Conservation (phyloP, 2,329 filamentous ascomycete genomes). For the Juglanconis oblonga region DNA sequence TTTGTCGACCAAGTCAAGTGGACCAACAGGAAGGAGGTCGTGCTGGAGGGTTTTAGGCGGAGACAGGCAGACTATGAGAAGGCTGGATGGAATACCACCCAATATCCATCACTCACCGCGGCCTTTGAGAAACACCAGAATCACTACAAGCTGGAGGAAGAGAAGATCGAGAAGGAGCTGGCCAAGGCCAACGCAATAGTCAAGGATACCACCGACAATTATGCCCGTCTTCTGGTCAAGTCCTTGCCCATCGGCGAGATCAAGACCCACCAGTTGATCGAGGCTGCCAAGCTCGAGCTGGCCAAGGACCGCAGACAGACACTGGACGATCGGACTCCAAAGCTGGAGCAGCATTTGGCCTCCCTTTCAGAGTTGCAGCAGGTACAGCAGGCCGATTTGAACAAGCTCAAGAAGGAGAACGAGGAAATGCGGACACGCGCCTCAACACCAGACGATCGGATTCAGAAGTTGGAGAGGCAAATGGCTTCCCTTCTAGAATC, state of each 20-base stretch:
- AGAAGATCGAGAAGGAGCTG: constrained; percentile 7
- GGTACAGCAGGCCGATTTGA: background rate
- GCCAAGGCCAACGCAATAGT: background rate
- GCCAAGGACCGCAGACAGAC: background rate
- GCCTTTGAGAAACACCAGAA: background rate
- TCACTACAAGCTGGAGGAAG: background rate
- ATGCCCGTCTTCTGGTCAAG: background rate
- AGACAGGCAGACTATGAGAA: constrained; percentile 7
- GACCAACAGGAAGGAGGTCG: constrained; percentile 7
- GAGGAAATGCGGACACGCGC: background rate
- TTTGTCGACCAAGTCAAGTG: constrained; percentile 5
- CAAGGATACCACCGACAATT: background rate
- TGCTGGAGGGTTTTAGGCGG: background rate
- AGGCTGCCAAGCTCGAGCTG: constrained; percentile 1
- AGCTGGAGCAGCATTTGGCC: constrained; percentile 7
- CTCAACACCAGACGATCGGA: background rate
- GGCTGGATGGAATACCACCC: background rate
- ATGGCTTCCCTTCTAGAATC: background rate
- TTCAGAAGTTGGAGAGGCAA: background rate
- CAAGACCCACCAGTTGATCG: constrained; percentile 12
- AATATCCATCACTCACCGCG: constrained; percentile 10
- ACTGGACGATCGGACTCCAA: background rate
- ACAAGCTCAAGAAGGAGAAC: background rate
- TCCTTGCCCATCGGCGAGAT: constrained; percentile 7
- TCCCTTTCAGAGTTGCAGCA: background rate